Percentiles rank a stretch among this genome's conserved stretches.
Evolutionary conservation across 176 grass and related monocot genomes (phyloP).

Genomic region (Phoenix roebelenii): DNA sequence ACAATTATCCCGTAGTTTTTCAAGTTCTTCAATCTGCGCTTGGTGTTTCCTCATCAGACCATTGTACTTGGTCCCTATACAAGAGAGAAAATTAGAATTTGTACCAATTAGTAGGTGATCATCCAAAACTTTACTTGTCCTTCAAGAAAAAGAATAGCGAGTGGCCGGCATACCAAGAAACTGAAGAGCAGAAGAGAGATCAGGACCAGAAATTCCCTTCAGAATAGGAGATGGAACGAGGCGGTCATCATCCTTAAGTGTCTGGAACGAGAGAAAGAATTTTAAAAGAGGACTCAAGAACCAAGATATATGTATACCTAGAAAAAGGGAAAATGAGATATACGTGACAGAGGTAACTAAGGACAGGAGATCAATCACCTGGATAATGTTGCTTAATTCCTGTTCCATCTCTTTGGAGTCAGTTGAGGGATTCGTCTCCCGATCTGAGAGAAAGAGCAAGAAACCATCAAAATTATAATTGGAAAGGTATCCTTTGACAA

Average conservation of each 20-base stretch:
- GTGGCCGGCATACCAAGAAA: slow-evolving; percentile 43
- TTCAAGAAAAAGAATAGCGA: neutral
- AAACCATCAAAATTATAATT: too few relatives aligned
- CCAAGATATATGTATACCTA: neutral
- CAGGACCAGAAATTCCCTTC: slow-evolving; percentile 41
- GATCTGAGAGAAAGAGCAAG: too few relatives aligned
- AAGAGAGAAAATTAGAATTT: slow-evolving; percentile 6
- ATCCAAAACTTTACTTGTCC: too few relatives aligned
- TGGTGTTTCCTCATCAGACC: slow-evolving; percentile 35
- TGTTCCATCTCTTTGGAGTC: neutral
- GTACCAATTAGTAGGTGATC: too few relatives aligned
- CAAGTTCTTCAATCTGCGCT: slow-evolving; percentile 1
- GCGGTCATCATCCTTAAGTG: slow-evolving; percentile 21
- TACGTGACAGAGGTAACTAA: neutral
- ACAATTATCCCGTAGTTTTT: neutral
- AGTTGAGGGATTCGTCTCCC: too few relatives aligned
- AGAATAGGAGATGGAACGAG: slow-evolving; percentile 36
- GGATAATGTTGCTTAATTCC: slow-evolving; percentile 1
- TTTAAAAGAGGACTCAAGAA: neutral
- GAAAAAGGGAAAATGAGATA: neutral
- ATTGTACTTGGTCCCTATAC: slow-evolving; percentile 56
- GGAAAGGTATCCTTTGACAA: too few relatives aligned
- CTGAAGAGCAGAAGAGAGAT: slow-evolving; percentile 33
- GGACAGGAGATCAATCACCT: neutral
- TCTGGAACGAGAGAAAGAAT: slow-evolving; percentile 23